Conservation (phyloP, 108 stramenopile species). For the Nitzschia putrida region DNA sequence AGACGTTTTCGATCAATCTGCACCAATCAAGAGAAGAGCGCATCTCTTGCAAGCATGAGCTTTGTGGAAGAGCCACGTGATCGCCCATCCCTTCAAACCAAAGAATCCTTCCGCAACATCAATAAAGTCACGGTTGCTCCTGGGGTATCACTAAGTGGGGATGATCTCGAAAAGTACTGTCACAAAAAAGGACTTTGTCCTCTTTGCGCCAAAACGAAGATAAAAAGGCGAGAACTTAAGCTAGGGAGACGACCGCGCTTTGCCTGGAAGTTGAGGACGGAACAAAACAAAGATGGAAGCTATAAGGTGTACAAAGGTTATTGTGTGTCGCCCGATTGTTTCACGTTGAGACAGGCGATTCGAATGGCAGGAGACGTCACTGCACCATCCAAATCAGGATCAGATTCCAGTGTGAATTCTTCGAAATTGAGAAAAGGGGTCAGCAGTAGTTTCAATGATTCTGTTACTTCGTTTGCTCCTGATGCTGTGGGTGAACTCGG, state of each 20-base stretch:
- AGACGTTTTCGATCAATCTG: too few species aligned
- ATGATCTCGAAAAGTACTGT: conserved; percentile 38
- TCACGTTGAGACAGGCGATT: conserved; percentile 27
- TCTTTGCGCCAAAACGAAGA: conserved; percentile 28
- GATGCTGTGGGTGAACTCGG: too few species aligned
- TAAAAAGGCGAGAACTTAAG: not conserved
- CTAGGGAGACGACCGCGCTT: conserved; percentile 9
- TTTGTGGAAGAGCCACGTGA: not conserved
- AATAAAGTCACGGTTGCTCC: not conserved
- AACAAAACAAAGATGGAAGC: conserved; percentile 2
- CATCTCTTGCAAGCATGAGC: not conserved
- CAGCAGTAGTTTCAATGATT: too few species aligned
- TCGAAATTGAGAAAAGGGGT: too few species aligned
- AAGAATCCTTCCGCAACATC: not conserved
- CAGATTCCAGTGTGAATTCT: too few species aligned
- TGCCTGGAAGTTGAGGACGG: conserved; percentile 22
- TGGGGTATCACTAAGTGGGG: conserved; percentile 14
- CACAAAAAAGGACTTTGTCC: conserved; percentile 32
- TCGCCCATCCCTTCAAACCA: not conserved
- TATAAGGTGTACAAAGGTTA: conserved; percentile 28
- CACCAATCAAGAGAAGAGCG: too few species aligned
- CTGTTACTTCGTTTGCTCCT: too few species aligned
- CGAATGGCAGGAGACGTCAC: conserved; percentile 1
- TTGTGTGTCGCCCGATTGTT: conserved; percentile 21
- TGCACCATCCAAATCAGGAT: too few species aligned